Percentiles rank a stretch among this genome's conserved stretches.
phyloP scores from a whole-genome alignment of 1,284 basidiomycete species.

The Ganoderma boninense region DNA sequence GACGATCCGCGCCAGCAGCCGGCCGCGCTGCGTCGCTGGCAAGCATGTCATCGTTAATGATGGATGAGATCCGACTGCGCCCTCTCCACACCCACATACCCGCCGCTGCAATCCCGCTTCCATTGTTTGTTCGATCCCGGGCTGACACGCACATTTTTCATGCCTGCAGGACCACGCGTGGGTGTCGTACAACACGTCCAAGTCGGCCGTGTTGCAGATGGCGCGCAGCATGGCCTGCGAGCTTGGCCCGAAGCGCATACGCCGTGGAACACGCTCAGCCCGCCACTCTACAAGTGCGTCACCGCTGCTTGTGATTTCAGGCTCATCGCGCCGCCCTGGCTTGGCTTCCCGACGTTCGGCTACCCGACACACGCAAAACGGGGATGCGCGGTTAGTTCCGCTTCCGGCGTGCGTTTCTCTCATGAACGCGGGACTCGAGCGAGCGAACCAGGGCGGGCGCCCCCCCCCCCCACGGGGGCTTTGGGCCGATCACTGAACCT shows the following conservation, averaged over 20 bases:
- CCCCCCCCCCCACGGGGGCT: no score
- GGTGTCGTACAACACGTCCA: constrained; percentile 84
- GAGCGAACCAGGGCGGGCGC: neutral
- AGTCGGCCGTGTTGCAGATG: constrained; percentile 86
- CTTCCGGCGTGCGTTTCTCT: neutral
- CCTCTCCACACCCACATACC: neutral
- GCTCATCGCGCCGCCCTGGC: constrained; percentile 2
- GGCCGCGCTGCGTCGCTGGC: neutral
- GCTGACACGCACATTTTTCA: neutral
- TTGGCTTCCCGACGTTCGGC: constrained; percentile 7
- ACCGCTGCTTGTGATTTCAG: neutral
- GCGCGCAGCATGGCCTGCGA: constrained; percentile 87
- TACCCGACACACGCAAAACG: neutral
- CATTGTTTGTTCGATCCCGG: neutral
- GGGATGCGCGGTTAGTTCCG: neutral
- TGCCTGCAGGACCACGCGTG: constrained; percentile 68
- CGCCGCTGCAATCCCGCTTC: constrained; percentile 7
- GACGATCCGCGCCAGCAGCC: constrained; percentile 2
- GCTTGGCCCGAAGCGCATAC: constrained; percentile 73
- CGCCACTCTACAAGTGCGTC: constrained; percentile 74
- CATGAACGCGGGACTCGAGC: neutral
- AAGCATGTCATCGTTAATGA: neutral
- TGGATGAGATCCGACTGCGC: neutral
- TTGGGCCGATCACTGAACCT: neutral
- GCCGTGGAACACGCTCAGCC: constrained; percentile 82